These are phyloP conservation scores for Exophiala sp. DNA, from an alignment of 2,329 filamentous ascomycete species.

Conservation along the genomic window DNA sequence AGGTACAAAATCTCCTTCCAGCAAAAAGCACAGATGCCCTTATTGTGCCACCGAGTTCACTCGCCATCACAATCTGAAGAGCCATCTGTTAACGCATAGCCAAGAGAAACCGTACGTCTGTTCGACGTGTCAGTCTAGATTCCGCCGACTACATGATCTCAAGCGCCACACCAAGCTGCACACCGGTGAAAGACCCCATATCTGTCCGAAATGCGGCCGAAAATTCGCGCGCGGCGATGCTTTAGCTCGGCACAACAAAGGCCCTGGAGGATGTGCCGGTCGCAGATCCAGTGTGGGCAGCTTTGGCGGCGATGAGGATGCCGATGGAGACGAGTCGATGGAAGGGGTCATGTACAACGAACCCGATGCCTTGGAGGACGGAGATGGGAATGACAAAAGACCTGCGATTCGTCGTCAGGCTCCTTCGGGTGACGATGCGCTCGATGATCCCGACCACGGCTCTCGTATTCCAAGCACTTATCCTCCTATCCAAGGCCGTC, in stretches of 20 bases:
- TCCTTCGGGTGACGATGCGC: slow-evolving; percentile 46
- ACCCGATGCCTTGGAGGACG: slow-evolving; percentile 46
- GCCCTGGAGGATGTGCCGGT: slow-evolving; percentile 89
- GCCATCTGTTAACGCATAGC: slow-evolving; percentile 91
- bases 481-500: slow-evolving; percentile 58
- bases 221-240: slow-evolving; percentile 95
- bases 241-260: slow-evolving; percentile 88
- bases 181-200: slow-evolving; percentile 90
- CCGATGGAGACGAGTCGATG: slow-evolving; percentile 53
- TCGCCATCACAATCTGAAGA: slow-evolving; percentile 94
- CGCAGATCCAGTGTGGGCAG: slow-evolving; percentile 78
- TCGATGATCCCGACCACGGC: slow-evolving; percentile 34
- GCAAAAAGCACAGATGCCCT: slow-evolving; percentile 92
- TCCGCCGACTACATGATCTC: slow-evolving; percentile 85
- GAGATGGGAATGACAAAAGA: slow-evolving; percentile 40
- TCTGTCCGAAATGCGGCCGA: slow-evolving; percentile 88
- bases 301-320: slow-evolving; percentile 69
- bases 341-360: slow-evolving; percentile 57
- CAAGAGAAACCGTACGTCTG: slow-evolving; percentile 98
- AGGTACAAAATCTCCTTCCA: slow-evolving; percentile 62
- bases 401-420: slow-evolving; percentile 70
- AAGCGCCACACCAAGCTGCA: slow-evolving; percentile 96
- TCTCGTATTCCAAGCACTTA: slow-evolving; percentile 68
- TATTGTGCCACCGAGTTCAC: slow-evolving; percentile 97
- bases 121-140: slow-evolving; percentile 85